Evolutionary conservation across 1,284 basidiomycete genomes (phyloP).

Genomic region (Apiotrichum laibachii): DNA sequence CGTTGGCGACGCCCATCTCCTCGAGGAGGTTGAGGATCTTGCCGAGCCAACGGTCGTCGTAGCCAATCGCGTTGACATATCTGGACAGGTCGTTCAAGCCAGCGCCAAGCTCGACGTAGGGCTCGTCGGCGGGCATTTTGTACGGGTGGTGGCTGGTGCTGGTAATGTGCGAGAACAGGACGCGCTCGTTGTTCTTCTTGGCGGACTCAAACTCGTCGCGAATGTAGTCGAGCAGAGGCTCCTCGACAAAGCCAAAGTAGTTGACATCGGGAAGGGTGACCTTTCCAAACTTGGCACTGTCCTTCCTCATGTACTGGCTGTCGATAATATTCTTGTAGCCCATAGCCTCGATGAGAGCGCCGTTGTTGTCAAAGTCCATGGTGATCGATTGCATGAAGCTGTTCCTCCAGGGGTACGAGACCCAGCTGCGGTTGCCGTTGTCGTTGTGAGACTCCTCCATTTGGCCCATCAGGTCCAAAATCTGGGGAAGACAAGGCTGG

Average conservation of each 20-base stretch:
- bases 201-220: constrained; percentile 9
- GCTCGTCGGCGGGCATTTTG: neutral
- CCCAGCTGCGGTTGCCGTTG: neutral
- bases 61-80: constrained; percentile 11
- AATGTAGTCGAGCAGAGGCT: constrained; percentile 10
- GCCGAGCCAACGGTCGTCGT: constrained; percentile 13
- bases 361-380: neutral
- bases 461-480: neutral
- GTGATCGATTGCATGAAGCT: constrained; percentile 5
- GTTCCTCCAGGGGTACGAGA: constrained; percentile 4
- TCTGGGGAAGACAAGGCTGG: constrained; percentile 15
- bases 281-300: constrained; percentile 5
- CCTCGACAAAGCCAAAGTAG: constrained; percentile 14
- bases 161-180: constrained; percentile 10
- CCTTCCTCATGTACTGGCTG: constrained; percentile 2
- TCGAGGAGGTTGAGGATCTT: constrained; percentile 9
- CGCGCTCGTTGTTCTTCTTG: constrained; percentile 3
- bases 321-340: constrained; percentile 1
- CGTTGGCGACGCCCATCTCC: constrained; percentile 11
- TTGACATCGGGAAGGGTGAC: constrained; percentile 5
- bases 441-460: constrained; percentile 1
- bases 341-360: neutral
- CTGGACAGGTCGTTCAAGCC: constrained; percentile 9
- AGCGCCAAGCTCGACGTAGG: neutral
- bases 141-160: constrained; percentile 12